These are phyloP conservation scores for Hypoxylon lenormandii DNA, from an alignment of 495 filamentous ascomycete species.

Conservation along the genomic window DNA sequence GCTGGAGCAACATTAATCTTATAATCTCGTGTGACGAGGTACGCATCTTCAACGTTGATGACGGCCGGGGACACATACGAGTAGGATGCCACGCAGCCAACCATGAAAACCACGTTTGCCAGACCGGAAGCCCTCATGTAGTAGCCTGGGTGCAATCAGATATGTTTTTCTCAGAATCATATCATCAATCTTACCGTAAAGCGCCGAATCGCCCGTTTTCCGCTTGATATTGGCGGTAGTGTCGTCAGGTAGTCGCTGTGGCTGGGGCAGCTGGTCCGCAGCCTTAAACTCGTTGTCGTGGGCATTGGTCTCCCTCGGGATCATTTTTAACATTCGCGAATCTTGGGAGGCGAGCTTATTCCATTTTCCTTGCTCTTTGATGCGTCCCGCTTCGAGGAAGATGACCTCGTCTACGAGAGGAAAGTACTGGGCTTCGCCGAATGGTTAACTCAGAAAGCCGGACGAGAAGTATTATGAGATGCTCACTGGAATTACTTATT, in stretches of 20 bases:
- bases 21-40: too few species aligned
- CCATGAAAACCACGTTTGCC: conserved; percentile 59
- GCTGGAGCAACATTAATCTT: too few species aligned
- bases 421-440: conserved; percentile 46
- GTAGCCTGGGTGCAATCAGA: conserved; percentile 56
- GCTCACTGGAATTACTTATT: conserved; percentile 52
- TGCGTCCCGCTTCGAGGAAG: conserved; percentile 60
- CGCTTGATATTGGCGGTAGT: conserved; percentile 41
- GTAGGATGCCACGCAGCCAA: conserved; percentile 43
- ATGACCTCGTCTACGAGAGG: conserved; percentile 63
- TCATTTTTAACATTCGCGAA: conserved; percentile 42
- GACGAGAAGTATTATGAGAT: background rate
- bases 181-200: conserved; percentile 59
- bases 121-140: conserved; percentile 68
- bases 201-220: conserved; percentile 65
- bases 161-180: background rate
- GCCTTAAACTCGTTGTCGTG: conserved; percentile 3
- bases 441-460: conserved; percentile 4
- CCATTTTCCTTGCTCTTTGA: conserved; percentile 64
- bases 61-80: too few species aligned
- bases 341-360: conserved; percentile 44
- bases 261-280: background rate
- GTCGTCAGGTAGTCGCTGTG: conserved; percentile 32
- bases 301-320: conserved; percentile 10
- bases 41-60: too few species aligned